Evolutionary conservation across 225 moss, liverwort and hornwort species (phyloP).

Genomic region (Polytrichum formosum): DNA sequence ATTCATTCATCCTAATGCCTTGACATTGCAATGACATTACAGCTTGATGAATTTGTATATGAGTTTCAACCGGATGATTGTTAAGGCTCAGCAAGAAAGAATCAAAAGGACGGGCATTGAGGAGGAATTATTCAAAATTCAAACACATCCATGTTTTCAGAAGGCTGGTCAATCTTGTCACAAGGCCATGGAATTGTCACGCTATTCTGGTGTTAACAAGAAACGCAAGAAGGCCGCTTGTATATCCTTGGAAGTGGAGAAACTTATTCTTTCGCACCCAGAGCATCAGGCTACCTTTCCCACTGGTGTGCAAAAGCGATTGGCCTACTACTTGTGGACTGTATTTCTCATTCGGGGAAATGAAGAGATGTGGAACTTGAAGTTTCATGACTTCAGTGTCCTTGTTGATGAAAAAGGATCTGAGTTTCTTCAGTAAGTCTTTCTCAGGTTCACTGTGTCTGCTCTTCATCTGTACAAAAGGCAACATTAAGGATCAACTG

Average conservation of each 20-base stretch:
- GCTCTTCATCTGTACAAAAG: too few species aligned
- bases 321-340: constrained; percentile 36
- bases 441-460: neutral
- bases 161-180: constrained; percentile 24
- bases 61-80: constrained; percentile 37
- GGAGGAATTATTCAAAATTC: constrained; percentile 26
- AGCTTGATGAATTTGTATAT: constrained; percentile 35
- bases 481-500: too few species aligned
- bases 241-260: constrained; percentile 31
- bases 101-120: constrained; percentile 12
- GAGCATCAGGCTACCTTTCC: constrained; percentile 27
- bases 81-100: constrained; percentile 27
- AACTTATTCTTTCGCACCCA: constrained; percentile 26
- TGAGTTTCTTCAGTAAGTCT: constrained; percentile 34
- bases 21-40: constrained; percentile 2
- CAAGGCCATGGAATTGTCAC: constrained; percentile 26
- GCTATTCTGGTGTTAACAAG: constrained; percentile 34
- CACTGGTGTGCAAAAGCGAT: constrained; percentile 28
- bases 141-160: constrained; percentile 26
- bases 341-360: constrained; percentile 30
- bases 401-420: constrained; percentile 24
- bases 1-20: too few species aligned
- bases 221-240: constrained; percentile 30
- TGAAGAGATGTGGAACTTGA: constrained; percentile 30
- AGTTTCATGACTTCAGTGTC: constrained; percentile 29